Base-by-base conservation (phyloP, 2,329 filamentous ascomycete species). In the Botrytis fragariae region DNA sequence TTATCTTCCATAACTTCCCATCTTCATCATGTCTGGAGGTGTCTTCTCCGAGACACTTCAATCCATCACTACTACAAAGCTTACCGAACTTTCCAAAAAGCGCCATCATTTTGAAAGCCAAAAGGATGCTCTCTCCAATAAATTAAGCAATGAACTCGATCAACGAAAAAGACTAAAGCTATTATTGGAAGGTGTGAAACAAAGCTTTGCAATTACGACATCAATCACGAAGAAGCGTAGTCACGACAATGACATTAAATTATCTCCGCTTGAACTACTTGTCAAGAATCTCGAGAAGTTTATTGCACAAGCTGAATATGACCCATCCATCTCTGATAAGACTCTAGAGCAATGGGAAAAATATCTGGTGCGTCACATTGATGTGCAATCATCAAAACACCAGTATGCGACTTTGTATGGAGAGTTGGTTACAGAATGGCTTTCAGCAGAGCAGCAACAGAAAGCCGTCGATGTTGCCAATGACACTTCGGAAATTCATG, bases 361-460 rank as follows among this genome's bases (percentile, higher is more conserved):
- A 22, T 81, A 83, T 37, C 77, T 90, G n/a, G 80, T 84, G 48
- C 79, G 83, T 39, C 84, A 85, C 48, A 76, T 90, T 8, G 79
- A 83, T 22, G 82, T 85, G n/a, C 83, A 88, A 75, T 84, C 84
- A n/a, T 82, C 85, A 67, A 88, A 86, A 73, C 86, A 88, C 76
- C 83, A 87, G 29, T 87, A 89, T 77, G 88, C 88, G 0, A 82
- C 84, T 10, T 83, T 91, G 45, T 90, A 90, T 78, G 85, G 86
- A 29, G 80, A 84, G 57, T 79, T 91, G 37, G 85, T 89, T 20
- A 86, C 83, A 0, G 87, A 89, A 75, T 89, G 87, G 84, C 80
- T 89, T 68, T 81, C 82, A 1, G 78, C 81, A 8, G 79, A 79
- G 60, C 74, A 51, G 3, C 20, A 54, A 61, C 74, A 39, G 20